A percentile compares a stretch with the other conserved stretches of the same genome.
Evolutionary conservation across 2,329 filamentous ascomycete species (phyloP).

Genomic region (Neoarthrinium moseri): DNA sequence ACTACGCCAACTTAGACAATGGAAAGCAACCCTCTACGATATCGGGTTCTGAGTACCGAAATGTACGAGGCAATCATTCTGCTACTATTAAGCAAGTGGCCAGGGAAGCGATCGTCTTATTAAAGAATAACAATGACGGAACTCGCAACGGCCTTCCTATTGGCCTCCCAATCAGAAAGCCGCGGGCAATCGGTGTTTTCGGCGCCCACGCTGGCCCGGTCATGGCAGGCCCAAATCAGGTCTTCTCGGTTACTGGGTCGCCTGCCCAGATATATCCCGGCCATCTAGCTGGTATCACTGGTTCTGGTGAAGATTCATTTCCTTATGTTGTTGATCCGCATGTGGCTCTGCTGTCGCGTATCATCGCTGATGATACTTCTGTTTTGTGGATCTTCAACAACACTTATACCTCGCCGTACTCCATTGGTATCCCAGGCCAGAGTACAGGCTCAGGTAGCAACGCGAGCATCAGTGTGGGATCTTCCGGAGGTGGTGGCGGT

Average conservation of each 20-base stretch:
- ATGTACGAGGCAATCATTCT: constrained; percentile 14
- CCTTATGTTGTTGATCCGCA: constrained; percentile 54
- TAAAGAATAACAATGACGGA: constrained; percentile 57
- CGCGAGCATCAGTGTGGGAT: neutral
- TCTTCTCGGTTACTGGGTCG: constrained; percentile 7
- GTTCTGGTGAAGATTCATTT: constrained; percentile 47
- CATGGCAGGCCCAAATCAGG: constrained; percentile 35
- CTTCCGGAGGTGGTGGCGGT: constrained; percentile 5
- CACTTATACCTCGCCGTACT: constrained; percentile 7
- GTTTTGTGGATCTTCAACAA: constrained; percentile 47
- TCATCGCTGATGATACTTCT: constrained; percentile 33
- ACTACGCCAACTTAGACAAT: constrained; percentile 10
- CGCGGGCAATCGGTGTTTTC: no score
- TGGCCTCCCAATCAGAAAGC: no score
- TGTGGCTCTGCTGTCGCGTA: constrained; percentile 45
- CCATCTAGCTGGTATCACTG: constrained; percentile 51
- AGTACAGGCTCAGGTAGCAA: neutral
- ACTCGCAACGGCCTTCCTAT: no score
- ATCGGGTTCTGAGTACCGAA: constrained; percentile 7
- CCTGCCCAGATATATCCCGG: constrained; percentile 11
- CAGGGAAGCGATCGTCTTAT: constrained; percentile 55
- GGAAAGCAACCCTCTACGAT: constrained; percentile 3
- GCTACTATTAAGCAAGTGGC: constrained; percentile 9
- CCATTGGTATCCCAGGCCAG: neutral
- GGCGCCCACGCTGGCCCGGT: no score